A percentile compares a stretch with the other conserved stretches of the same genome.
Evolutionary conservation across 2,329 filamentous ascomycete species (phyloP).

Genomic region (Ascochyta viciae-villosae): DNA sequence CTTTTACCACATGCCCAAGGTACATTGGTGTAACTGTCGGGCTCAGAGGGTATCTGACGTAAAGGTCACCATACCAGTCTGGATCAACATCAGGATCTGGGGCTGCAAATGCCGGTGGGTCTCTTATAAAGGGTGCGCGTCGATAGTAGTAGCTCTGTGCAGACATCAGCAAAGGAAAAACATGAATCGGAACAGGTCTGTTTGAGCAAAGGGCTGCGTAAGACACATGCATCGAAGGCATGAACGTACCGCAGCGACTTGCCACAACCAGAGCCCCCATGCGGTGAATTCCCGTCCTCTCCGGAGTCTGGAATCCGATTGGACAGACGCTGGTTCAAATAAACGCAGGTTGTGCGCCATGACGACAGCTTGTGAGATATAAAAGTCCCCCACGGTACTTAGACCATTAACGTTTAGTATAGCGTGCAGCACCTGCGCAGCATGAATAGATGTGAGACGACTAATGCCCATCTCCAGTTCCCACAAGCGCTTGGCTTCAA

Average conservation of each 20-base stretch:
- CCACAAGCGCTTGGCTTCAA: constrained; percentile 32
- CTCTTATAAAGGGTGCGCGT: constrained; percentile 8
- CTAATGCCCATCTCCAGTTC: constrained; percentile 21
- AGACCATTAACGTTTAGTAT: constrained; percentile 9
- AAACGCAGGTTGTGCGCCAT: constrained; percentile 24
- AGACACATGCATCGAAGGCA: neutral
- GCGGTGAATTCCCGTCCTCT: constrained; percentile 16
- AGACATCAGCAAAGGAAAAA: neutral
- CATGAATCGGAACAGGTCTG: neutral
- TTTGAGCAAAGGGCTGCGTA: neutral
- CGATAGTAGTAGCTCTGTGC: constrained; percentile 16
- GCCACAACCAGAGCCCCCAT: constrained; percentile 20
- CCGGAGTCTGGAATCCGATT: neutral
- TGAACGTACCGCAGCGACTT: constrained; percentile 4
- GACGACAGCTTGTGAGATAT: constrained; percentile 16
- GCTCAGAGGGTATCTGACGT: constrained; percentile 9
- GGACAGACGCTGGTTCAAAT: constrained; percentile 7
- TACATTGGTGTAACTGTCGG: constrained; percentile 3
- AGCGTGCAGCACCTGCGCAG: constrained; percentile 16
- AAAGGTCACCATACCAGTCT: constrained; percentile 29
- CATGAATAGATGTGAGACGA: constrained; percentile 25
- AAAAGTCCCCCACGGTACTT: constrained; percentile 19
- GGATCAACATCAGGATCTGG: constrained; percentile 19
- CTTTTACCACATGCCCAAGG: constrained; percentile 17
- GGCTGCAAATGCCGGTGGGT: constrained; percentile 13